Evolutionary conservation across 1,284 basidiomycete species (phyloP).

Genomic region (Peniophora sp.): DNA sequence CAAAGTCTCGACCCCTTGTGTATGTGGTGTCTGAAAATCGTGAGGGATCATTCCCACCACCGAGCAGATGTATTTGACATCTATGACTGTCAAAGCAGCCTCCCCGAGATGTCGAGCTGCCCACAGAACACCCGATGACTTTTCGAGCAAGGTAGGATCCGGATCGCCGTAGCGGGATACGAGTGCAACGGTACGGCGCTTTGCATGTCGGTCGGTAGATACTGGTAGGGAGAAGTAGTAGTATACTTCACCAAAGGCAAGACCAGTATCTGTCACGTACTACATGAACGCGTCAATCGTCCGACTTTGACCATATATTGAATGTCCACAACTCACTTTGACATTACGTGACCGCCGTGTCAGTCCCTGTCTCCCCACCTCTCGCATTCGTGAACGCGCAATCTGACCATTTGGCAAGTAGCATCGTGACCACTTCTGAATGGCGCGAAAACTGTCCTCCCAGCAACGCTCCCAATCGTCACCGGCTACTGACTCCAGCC

Average conservation of each 20-base stretch:
- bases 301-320: too few relatives aligned
- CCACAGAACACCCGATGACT: neutral
- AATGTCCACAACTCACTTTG: constrained; percentile 12
- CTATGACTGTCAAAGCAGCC: neutral
- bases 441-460: neutral
- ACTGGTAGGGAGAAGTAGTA: neutral
- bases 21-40: neutral
- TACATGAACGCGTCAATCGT: neutral
- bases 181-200: constrained; percentile 2
- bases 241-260: constrained; percentile 1
- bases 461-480: neutral
- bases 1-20: neutral
- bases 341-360: constrained; percentile 9
- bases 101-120: constrained; percentile 2
- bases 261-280: neutral
- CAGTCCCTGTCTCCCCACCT: constrained; percentile 1
- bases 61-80: constrained; percentile 5
- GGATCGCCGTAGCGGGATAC: constrained; percentile 6
- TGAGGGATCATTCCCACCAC: constrained; percentile 10
- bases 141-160: neutral
- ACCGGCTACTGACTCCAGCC: neutral
- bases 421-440: constrained; percentile 9
- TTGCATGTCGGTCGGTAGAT: too few relatives aligned
- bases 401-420: constrained; percentile 11
- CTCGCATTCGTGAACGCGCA: constrained; percentile 13